Base-by-base conservation (phyloP, 2,329 filamentous ascomycete genomes). In the Xylariales sp. region DNA sequence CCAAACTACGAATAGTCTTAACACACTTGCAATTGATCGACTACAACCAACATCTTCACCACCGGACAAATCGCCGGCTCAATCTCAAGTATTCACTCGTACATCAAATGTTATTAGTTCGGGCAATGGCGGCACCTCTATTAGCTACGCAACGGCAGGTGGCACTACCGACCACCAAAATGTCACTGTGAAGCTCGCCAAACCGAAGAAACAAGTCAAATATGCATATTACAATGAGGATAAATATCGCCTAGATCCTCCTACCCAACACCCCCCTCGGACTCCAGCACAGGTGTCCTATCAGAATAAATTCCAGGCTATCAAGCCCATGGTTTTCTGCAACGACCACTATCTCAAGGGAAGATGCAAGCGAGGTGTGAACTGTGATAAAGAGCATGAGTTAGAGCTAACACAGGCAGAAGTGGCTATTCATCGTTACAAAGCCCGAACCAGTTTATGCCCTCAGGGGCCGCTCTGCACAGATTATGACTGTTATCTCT, bases 361-460 rank as follows among this genome's bases (percentile, higher is more conserved):
- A 6, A 69, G 64, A 28, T 79, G 77, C 63, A 75, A 75, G 52
- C 75, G 76, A 70, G 71, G 71, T 34, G 59, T 72, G 16, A 69
- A 72, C 53, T 79, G 77, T 64, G 76, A 79, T 52, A 76, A 78
- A 55, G 74, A 75, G 23, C 77, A 79, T 52, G 74, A 78, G 46
- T 68, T 75, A 10, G 75, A 77, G 45, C 67, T 79, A 67, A 78
- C 74, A 1, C 54, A 65, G 3, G 67, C 73, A 14, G 77, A 79
- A 65, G 71, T 79, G n/a, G 73, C 77, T 49, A 79, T 79, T 43
- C 77, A 79, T 62, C 76, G 77, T 62, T 79, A 79, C 68, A 79
- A 79, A 65, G 77, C 77, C 7, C 73, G 77, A 54, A 79, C 77
- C 28, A 78, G 77, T 65, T 65, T 78, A 53, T 79, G 77, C 56